Conservation (phyloP, 169 alveolate species). For the Theileria annulata region DNA sequence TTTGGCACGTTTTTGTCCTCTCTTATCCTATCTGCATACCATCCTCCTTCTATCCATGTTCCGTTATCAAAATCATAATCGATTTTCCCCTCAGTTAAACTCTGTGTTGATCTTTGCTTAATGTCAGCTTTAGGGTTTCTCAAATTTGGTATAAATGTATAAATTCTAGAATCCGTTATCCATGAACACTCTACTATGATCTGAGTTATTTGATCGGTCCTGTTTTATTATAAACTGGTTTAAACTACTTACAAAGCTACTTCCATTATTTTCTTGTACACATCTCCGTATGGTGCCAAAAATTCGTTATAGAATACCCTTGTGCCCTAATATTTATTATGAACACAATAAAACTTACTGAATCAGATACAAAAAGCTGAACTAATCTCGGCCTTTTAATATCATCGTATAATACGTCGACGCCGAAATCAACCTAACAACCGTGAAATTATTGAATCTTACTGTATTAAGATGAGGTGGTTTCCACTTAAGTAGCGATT, state of each 20-base stretch:
- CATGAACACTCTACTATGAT: constrained; percentile 74
- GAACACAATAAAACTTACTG: constrained; percentile 5
- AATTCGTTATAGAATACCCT: constrained; percentile 76
- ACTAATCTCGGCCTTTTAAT: constrained; percentile 63
- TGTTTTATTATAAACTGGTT: constrained; percentile 39
- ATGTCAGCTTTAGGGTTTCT: background rate
- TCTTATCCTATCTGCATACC: constrained; percentile 88
- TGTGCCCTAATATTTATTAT: constrained; percentile 62
- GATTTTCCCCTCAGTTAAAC: constrained; percentile 44
- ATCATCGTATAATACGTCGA: constrained; percentile 74
- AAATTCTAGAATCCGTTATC: constrained; percentile 69
- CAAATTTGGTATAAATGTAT: constrained; percentile 70
- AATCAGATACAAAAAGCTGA: constrained; percentile 65
- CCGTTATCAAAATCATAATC: constrained; percentile 78
- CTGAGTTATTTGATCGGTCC: constrained; percentile 65
- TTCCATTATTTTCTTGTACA: constrained; percentile 76
- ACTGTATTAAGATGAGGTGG: constrained; percentile 92
- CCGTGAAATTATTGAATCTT: background rate
- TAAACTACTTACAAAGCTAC: constrained; percentile 61
- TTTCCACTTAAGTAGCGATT: constrained; percentile 92
- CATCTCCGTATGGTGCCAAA: constrained; percentile 83
- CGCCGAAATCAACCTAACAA: constrained; percentile 82
- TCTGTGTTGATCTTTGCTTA: background rate
- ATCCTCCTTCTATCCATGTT: constrained; percentile 84
- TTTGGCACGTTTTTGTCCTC: constrained; percentile 83